A percentile compares a stretch with the other conserved stretches of the same genome.
Conservation (phyloP, 2,329 filamentous ascomycete species). For the Lecanosticta acicola region DNA sequence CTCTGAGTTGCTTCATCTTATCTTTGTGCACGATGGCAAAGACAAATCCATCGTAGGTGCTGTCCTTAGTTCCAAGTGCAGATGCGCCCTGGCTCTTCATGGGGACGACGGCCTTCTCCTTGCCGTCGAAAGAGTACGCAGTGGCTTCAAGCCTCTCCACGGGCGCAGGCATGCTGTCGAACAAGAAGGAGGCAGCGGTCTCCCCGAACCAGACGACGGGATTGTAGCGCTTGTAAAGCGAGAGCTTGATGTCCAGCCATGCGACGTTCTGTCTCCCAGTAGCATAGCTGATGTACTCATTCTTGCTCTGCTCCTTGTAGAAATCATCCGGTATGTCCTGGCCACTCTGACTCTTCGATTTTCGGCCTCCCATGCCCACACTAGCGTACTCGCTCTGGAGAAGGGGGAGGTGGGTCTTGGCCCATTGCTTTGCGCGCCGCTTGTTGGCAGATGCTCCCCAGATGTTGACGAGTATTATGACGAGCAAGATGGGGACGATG, state of each 20-base stretch:
- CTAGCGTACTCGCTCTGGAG: slow-evolving; percentile 78
- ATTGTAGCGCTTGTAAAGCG: slow-evolving; percentile 81
- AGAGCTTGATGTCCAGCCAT: slow-evolving; percentile 80
- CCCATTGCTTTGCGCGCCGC: slow-evolving; percentile 73
- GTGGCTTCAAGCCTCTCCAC: slow-evolving; percentile 69
- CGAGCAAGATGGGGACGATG: slow-evolving; percentile 66
- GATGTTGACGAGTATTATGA: slow-evolving; percentile 74
- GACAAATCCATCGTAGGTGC: slow-evolving; percentile 80
- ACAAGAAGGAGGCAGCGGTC: slow-evolving; percentile 64
- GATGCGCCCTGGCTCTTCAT: slow-evolving; percentile 43
- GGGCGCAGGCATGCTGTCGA: slow-evolving; percentile 67
- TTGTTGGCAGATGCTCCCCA: slow-evolving; percentile 77
- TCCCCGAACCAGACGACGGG: slow-evolving; percentile 65
- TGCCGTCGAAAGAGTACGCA: slow-evolving; percentile 86
- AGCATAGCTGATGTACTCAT: slow-evolving; percentile 81
- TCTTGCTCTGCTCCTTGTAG: slow-evolving; percentile 79
- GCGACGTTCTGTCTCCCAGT: slow-evolving; percentile 90
- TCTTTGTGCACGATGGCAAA: slow-evolving; percentile 96
- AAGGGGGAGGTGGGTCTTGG: slow-evolving; percentile 63
- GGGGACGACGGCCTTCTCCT: slow-evolving; percentile 71
- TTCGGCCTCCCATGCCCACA: slow-evolving; percentile 72
- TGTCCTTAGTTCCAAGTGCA: slow-evolving; percentile 51
- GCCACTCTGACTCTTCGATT: too few species aligned
- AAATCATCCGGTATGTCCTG: slow-evolving; percentile 51
- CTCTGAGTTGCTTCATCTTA: slow-evolving; percentile 79